These are phyloP conservation scores for Tetrahymena elliotti DNA, from an alignment of 73 alveolate species.

Conservation along the genomic window DNA sequence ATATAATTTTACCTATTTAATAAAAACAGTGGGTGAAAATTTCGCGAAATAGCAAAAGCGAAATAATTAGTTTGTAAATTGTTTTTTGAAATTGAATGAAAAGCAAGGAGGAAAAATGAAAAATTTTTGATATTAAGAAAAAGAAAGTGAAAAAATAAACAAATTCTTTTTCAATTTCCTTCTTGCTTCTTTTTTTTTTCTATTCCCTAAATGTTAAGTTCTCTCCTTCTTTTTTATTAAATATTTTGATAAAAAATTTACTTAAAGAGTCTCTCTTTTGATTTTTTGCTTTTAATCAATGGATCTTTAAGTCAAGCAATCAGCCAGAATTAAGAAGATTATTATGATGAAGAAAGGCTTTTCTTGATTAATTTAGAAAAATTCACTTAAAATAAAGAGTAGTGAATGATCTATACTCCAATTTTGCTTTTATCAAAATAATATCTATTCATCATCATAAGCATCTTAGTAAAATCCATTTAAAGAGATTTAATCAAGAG, in stretches of 20 bases:
- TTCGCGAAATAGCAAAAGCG: background rate
- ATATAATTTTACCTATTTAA: no score
- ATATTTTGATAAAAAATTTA: background rate
- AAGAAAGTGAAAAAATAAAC: background rate
- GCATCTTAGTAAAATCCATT: background rate
- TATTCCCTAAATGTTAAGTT: background rate
- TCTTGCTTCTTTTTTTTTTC: background rate
- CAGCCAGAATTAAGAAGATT: background rate
- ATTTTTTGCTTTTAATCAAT: background rate
- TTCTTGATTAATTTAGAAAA: background rate
- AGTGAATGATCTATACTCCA: background rate
- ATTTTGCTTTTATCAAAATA: background rate
- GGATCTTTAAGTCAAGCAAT: background rate
- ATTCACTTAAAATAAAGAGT: background rate
- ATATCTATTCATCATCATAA: background rate
- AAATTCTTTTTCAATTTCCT: background rate
- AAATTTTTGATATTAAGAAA: no score
- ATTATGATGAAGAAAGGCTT: background rate
- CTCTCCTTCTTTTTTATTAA: background rate
- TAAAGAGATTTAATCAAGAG: background rate
- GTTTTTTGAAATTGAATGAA: background rate
- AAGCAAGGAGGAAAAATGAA: background rate
- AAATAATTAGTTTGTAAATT: background rate
- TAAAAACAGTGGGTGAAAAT: background rate
- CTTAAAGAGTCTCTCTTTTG: background rate